A percentile compares a stretch with the other conserved stretches of the same genome.
phyloP scores from a whole-genome alignment of 2,329 filamentous ascomycete genomes.

The Colletotrichum liriopes region DNA sequence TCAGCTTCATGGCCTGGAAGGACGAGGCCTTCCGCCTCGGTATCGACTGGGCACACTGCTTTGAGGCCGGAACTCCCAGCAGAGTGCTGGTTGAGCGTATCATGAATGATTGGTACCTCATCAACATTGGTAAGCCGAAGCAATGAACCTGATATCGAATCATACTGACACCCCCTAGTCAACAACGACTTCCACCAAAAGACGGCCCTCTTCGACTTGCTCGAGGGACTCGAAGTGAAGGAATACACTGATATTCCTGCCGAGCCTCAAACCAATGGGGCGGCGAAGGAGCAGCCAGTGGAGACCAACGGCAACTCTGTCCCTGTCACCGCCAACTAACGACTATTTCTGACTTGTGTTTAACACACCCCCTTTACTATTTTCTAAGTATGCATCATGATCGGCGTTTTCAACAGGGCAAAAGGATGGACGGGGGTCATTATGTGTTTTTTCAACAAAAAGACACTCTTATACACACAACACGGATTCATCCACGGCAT shows the following conservation, averaged over 20 bases:
- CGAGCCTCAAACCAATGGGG: conserved; percentile 45
- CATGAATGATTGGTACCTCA: conserved; percentile 92
- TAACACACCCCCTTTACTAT: conserved; percentile 43
- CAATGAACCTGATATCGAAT: conserved; percentile 1
- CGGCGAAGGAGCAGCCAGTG: conserved; percentile 40
- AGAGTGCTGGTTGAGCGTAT: conserved; percentile 84
- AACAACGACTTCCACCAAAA: conserved; percentile 97
- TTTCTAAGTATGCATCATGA: conserved; percentile 45
- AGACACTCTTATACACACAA: conserved; percentile 42
- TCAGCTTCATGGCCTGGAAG: conserved; percentile 98
- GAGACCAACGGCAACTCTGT: conserved; percentile 42
- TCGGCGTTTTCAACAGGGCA: conserved; percentile 43
- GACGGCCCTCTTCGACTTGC: conserved; percentile 86
- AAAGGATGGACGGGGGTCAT: conserved; percentile 44
- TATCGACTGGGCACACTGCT: conserved; percentile 94
- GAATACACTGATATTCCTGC: conserved; percentile 67
- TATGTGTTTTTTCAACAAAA: conserved; percentile 49
- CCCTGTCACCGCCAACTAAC: conserved; percentile 41
- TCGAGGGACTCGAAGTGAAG: conserved; percentile 82
- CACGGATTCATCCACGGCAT: conserved; percentile 32
- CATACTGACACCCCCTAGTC: conserved; percentile 67
- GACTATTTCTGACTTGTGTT: conserved; percentile 44
- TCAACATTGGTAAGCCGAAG: conserved; percentile 86
- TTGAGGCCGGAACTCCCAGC: conserved; percentile 82
- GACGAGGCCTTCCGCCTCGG: conserved; percentile 96